Percentiles rank a stretch among this genome's conserved stretches.
Evolutionary conservation across 2,329 filamentous ascomycete species (phyloP).

Genomic region (Fonsecaea multimorphosa): DNA sequence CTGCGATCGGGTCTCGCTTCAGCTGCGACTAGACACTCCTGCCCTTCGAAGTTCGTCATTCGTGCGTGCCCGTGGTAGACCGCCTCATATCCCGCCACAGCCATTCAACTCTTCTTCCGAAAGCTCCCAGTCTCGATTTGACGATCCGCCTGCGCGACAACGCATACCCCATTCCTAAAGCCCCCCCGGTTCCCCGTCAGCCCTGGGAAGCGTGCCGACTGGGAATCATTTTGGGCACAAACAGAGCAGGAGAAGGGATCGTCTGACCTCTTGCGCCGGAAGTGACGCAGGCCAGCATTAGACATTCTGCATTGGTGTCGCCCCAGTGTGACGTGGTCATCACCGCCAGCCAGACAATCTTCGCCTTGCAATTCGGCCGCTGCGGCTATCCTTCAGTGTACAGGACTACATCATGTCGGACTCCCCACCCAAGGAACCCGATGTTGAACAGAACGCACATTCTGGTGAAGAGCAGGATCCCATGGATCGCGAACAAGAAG

Average conservation of each 20-base stretch:
- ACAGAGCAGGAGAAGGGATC: constrained; percentile 31
- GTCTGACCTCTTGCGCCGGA: constrained; percentile 31
- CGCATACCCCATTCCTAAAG: constrained; percentile 17
- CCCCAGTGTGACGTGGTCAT: constrained; percentile 52
- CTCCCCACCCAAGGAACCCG: constrained; percentile 83
- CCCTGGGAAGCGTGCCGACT: constrained; percentile 24
- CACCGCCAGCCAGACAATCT: constrained; percentile 44
- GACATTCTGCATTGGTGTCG: constrained; percentile 33
- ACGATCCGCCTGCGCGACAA: constrained; percentile 16
- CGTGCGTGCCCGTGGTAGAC: constrained; percentile 29
- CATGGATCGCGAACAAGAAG: constrained; percentile 74
- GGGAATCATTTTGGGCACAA: constrained; percentile 37
- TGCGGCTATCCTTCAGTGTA: constrained; percentile 40
- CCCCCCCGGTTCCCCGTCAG: constrained; percentile 16
- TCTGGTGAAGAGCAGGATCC: constrained; percentile 89
- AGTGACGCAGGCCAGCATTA: constrained; percentile 40
- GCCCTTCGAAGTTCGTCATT: constrained; percentile 26
- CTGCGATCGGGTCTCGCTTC: constrained; percentile 17
- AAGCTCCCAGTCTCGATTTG: neutral
- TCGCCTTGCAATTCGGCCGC: constrained; percentile 47
- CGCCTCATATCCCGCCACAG: constrained; percentile 28
- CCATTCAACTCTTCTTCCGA: constrained; percentile 20
- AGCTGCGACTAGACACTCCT: constrained; percentile 16
- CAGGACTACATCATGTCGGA: constrained; percentile 82
- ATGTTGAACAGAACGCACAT: constrained; percentile 90